Base-by-base conservation (phyloP, 176 grass and related monocot genomes). In the Guadua angustifolia region DNA sequence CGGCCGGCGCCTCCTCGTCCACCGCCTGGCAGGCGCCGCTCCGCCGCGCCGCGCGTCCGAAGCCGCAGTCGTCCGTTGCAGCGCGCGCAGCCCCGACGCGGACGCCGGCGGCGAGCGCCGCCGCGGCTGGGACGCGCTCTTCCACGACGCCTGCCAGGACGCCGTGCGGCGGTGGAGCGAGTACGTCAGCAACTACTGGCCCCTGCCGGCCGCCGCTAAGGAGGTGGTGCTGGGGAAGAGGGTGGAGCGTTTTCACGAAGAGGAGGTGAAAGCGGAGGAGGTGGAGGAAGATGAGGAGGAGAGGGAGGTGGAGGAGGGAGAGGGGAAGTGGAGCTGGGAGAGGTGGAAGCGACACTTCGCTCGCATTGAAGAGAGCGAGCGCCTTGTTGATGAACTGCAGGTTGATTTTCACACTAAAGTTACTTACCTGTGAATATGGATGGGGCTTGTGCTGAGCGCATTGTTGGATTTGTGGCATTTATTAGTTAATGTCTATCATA, bases 331-430 rank as follows among this genome's bases (percentile, higher is more conserved):
- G 96, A 86, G 83, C 89, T 99, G 93, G 96, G 91, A 89, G 60
- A 88, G 83, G 86, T 99, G 96, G 96, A 89, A 90, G 73, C 91
- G 66, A 24, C 87, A 95, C 75, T 95, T 99, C n/a, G 74, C 72
- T 12, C 87, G 94, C 57, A 66, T 91, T 11, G 87, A 95, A 78
- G 91, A 92, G 81, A 91, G 89, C 29, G 91, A 92, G 65, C 74
- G 86, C 55, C 85, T 99, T 24, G 88, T 94, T 63, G 86, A 80
- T 55, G 91, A 83, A 64, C 75, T 99, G 53, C 89, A 95, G 96
- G 93, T 95, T 85, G 13, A 38, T 45, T 74, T 67, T 78, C 66
- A 52, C 53, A 35, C 21, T 35, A 2, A 76, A 29, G 38, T 4
- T 77, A 75, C 36, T 44, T 66, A 22, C 10, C 40, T 26, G 10